phyloP scores from a whole-genome alignment of 202 grass and related monocot species.

The Brachypodium distachyon region DNA sequence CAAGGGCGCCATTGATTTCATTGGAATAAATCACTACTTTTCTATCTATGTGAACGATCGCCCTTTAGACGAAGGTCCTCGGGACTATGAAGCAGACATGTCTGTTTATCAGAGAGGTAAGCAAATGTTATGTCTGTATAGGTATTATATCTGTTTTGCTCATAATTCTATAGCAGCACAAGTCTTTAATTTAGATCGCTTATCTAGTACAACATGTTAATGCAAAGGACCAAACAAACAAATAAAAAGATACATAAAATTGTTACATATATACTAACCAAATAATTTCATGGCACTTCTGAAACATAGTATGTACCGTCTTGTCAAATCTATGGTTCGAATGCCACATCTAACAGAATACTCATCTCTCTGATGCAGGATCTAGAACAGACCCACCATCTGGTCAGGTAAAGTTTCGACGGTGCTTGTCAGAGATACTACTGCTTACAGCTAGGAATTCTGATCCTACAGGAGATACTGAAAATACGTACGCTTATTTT shows the following conservation, averaged over 20 bases:
- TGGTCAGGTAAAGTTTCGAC: neutral
- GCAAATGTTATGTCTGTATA: neutral
- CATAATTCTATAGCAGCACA: neutral
- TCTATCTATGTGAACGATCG: slow-evolving; percentile 57
- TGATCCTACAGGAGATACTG: neutral
- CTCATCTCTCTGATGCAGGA: neutral
- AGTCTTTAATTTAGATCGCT: neutral
- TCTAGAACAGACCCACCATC: neutral
- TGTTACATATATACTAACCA: neutral
- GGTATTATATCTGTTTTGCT: neutral
- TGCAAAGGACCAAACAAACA: too few species aligned
- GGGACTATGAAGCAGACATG: slow-evolving; percentile 33
- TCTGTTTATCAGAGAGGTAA: slow-evolving; percentile 35
- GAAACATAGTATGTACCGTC: neutral
- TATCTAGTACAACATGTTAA: neutral
- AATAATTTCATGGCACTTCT: neutral
- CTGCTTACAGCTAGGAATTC: neutral
- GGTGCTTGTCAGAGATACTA: neutral
- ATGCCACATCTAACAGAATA: neutral
- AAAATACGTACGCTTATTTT: neutral
- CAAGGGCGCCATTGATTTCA: slow-evolving; percentile 65
- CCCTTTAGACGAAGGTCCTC: slow-evolving; percentile 26
- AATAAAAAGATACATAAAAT: too few species aligned
- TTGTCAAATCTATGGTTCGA: neutral
- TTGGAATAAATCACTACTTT: slow-evolving; percentile 67